These are phyloP conservation scores for Termitomyces sp. DNA, from an alignment of 768 basidiomycete species.

Conservation along the genomic window DNA sequence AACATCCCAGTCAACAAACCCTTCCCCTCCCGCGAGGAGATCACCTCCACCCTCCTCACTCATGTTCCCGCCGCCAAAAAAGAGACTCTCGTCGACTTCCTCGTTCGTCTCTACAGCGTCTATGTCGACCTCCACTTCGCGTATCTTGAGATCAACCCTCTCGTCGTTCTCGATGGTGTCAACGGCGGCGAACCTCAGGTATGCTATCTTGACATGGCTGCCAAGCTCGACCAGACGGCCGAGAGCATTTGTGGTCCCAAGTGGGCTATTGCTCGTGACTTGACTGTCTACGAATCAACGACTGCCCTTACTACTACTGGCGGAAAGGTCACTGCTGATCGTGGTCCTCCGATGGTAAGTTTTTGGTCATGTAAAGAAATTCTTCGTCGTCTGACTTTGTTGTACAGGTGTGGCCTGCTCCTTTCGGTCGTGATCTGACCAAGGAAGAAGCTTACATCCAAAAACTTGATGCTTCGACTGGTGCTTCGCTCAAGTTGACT, in stretches of 20 bases:
- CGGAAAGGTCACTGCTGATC: conserved; percentile 76
- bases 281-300: conserved; percentile 59
- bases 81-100: conserved; percentile 92
- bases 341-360: conserved; percentile 91
- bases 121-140: conserved; percentile 99
- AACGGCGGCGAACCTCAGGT: conserved; percentile 68
- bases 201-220: conserved; percentile 98
- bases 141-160: conserved; percentile 99
- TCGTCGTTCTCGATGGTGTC: conserved; percentile 87
- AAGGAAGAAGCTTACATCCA: conserved; percentile 99
- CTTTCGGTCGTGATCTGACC: conserved; percentile 96
- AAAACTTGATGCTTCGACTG: conserved; percentile 94
- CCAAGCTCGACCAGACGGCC: conserved; percentile 98
- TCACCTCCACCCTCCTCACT: conserved; percentile 73
- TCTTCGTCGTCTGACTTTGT: neutral
- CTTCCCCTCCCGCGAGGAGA: conserved; percentile 81
- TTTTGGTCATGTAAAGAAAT: neutral
- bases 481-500: conserved; percentile 97
- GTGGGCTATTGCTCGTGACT: conserved; percentile 96
- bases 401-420: conserved; percentile 75
- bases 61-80: conserved; percentile 85
- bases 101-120: conserved; percentile 92
- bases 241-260: conserved; percentile 98
- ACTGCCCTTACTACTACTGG: conserved; percentile 26
- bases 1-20: conserved; percentile 67